Evolutionary conservation across 2,329 filamentous ascomycete species (phyloP), one percentile per base, ranked within the genome.

Genomic region (Aspergillus fumigatus): DNA sequence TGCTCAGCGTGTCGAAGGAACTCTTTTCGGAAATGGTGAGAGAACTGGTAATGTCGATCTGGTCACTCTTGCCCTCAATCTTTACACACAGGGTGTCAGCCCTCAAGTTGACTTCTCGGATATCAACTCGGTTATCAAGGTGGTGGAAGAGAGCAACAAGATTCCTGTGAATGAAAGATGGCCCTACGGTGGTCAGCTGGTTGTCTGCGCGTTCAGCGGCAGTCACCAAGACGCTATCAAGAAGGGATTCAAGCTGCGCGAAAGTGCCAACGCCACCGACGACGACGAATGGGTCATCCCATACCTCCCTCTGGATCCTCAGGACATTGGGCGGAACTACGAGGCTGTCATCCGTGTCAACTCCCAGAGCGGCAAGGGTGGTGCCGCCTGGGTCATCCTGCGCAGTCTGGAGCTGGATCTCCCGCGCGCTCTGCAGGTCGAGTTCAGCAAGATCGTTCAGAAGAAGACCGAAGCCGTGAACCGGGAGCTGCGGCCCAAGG

Each of bases 261-360:
- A 92, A 70, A 75, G 80, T 48, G 75, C 81, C 0, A 82, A 80
- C 53, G 79, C 82, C 48, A 78, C 75, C 4, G 78, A 82, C 69
- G 85, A 93, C 55, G 84, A 87, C 68, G 79, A 77, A 43, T 97
- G 93, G 93, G 79, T 89, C 65, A 82, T 97, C 41, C 93, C 93
- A 0, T 97, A 97, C 71, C 87, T 97, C 50, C 93, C 93, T 11
- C 83, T 97, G 66, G 93, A 97, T 69, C 93, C 93, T 4, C 83
- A 89, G 69, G 93, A 97, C 69, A 96, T 97, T 62, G 93, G 93
- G 51, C 87, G 93, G 56, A 97, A 88, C n/a, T 97, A 97, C 83
- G 92, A 97, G 77, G 93, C 93, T 57, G 89, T 97, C 70, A 97
- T 97, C 71, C 89, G 93, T 58, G 93, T 97, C 83, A 99, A 97